These are phyloP conservation scores for Amoeboaphelidium protococcarum DNA, from an alignment of 371 early-diverging fungal species.

Conservation along the genomic window DNA sequence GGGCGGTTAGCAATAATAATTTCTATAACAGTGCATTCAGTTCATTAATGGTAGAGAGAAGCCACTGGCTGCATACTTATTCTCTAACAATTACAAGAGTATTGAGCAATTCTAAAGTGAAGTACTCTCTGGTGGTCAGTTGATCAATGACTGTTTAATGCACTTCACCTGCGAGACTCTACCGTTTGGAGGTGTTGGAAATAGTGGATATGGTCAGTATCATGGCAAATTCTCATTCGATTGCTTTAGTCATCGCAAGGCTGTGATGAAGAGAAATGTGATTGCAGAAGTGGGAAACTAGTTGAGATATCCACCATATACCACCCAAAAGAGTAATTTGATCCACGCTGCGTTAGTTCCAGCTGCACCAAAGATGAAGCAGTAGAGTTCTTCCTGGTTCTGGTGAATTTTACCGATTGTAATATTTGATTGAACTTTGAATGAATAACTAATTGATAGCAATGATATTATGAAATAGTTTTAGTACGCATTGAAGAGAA, in stretches of 20 bases:
- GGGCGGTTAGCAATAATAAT: too few relatives aligned
- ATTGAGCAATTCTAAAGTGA: constrained; percentile 6
- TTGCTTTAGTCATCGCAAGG: constrained; percentile 15
- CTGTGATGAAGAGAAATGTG: background rate
- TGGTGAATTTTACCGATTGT: too few relatives aligned
- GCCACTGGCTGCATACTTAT: constrained; percentile 45
- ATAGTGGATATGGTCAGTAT: constrained; percentile 63
- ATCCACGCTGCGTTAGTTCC: too few relatives aligned
- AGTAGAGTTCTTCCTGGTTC: too few relatives aligned
- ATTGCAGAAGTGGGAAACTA: background rate
- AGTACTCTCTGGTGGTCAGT: constrained; percentile 31
- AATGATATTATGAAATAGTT: too few relatives aligned
- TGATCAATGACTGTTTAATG: constrained; percentile 52
- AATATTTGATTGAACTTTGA: too few relatives aligned
- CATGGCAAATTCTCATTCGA: constrained; percentile 49
- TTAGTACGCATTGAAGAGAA: too few relatives aligned
- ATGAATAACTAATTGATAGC: too few relatives aligned
- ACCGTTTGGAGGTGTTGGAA: constrained; percentile 86
- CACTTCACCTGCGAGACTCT: constrained; percentile 12
- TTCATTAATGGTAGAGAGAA: constrained; percentile 24
- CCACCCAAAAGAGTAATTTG: background rate
- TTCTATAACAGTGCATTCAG: constrained; percentile 30
- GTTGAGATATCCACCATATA: background rate
- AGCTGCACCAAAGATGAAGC: too few relatives aligned
- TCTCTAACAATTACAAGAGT: constrained; percentile 16